Percentiles rank a stretch among this genome's conserved stretches.
phyloP scores from a whole-genome alignment of 441 rosid genomes.

The Erysimum cheiri region DNA sequence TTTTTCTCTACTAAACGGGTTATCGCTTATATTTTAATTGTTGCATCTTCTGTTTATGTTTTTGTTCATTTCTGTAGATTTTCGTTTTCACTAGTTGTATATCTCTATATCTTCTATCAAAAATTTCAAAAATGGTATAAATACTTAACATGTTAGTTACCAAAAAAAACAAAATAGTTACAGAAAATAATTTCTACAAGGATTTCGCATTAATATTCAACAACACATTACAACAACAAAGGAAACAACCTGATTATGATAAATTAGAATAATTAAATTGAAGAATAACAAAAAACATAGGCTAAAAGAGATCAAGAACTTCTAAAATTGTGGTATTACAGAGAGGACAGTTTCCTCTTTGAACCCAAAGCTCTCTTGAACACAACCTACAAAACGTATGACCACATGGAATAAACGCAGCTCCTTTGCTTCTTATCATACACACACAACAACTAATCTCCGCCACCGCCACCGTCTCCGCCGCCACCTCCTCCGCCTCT shows the following conservation, averaged over 20 bases:
- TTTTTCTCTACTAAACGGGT: too few species aligned
- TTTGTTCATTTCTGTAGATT: too few species aligned
- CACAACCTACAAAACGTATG: slow-evolving; percentile 95
- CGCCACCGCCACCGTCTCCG: slow-evolving; percentile 29
- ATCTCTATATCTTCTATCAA: too few species aligned
- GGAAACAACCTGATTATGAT: slow-evolving; percentile 23
- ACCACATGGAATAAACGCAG: slow-evolving; percentile 94
- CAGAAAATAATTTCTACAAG: background rate
- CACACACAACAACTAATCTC: slow-evolving; percentile 88
- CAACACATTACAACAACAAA: slow-evolving; percentile 36
- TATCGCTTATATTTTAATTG: too few species aligned
- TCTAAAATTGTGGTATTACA: slow-evolving; percentile 80
- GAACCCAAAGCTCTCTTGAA: slow-evolving; percentile 88
- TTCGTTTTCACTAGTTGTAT: too few species aligned
- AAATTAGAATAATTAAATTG: background rate
- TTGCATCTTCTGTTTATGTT: too few species aligned
- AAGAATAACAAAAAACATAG: background rate
- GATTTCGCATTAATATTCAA: background rate
- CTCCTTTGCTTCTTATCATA: slow-evolving; percentile 94
- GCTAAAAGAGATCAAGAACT: slow-evolving; percentile 80
- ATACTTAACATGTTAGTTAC: too few species aligned
- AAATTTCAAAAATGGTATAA: too few species aligned
- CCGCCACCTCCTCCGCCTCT: slow-evolving; percentile 32
- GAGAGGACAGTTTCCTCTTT: slow-evolving; percentile 87
- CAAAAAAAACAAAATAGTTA: background rate